phyloP scores from a whole-genome alignment of 257 asterid species.

The Ilex asprella region DNA sequence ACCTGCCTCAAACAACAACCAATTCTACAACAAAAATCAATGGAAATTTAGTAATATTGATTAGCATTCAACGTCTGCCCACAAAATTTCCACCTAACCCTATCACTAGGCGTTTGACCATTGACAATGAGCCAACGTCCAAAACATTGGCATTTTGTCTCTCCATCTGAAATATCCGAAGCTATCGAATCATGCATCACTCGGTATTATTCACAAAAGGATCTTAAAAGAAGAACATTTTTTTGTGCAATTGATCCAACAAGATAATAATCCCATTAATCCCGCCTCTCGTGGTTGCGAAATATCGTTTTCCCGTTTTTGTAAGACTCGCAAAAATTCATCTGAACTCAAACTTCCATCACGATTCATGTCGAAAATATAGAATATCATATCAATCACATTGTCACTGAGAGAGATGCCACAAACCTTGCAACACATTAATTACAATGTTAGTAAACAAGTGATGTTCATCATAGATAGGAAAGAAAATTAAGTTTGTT shows the following conservation, averaged over 20 bases:
- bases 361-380: constrained; percentile 55
- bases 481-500: no score
- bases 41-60: no score
- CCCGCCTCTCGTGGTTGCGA: constrained; percentile 43
- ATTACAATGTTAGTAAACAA: neutral
- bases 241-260: constrained; percentile 48
- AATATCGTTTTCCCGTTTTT: constrained; percentile 44
- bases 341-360: constrained; percentile 77
- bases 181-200: no score
- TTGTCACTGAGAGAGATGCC: constrained; percentile 59
- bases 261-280: constrained; percentile 42
- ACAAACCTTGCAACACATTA: constrained; percentile 48
- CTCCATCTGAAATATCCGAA: no score
- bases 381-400: constrained; percentile 63
- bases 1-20: no score
- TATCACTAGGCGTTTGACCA: no score
- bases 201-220: neutral
- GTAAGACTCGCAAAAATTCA: constrained; percentile 70
- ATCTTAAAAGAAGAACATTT: constrained; percentile 25
- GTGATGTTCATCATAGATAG: no score
- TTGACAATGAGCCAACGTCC: no score
- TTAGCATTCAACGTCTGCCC: no score
- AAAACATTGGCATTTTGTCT: no score
- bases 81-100: no score
- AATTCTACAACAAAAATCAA: no score